Conservation (phyloP, 2,329 filamentous ascomycete species). For the Fusarium incarnatum region DNA sequence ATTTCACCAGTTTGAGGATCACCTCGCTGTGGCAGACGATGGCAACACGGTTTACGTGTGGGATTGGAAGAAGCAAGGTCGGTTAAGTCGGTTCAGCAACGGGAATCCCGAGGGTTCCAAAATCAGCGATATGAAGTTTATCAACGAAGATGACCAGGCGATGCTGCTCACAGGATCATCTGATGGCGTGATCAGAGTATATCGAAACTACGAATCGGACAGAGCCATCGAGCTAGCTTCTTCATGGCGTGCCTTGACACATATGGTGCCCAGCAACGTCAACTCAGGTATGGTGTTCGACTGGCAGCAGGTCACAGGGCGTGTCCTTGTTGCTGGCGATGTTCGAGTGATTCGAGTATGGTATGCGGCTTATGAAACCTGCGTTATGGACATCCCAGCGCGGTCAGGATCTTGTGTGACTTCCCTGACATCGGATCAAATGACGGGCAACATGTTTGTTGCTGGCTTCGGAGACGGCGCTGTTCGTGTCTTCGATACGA, state of each 20-base stretch:
- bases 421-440: slow-evolving; percentile 94
- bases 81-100: slow-evolving; percentile 89
- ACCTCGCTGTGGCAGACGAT: slow-evolving; percentile 93
- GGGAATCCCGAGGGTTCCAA: slow-evolving; percentile 91
- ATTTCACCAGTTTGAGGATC: slow-evolving; percentile 98
- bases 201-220: slow-evolving; percentile 87
- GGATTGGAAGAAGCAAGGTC: slow-evolving; percentile 86
- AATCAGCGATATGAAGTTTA: slow-evolving; percentile 95
- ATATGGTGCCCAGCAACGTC: slow-evolving; percentile 92
- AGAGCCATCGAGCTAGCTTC: slow-evolving; percentile 85
- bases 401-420: slow-evolving; percentile 96
- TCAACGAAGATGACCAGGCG: slow-evolving; percentile 98
- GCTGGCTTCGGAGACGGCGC: slow-evolving; percentile 97
- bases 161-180: slow-evolving; percentile 95
- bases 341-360: slow-evolving; percentile 95
- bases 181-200: slow-evolving; percentile 93
- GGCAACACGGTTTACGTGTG: slow-evolving; percentile 90
- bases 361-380: slow-evolving; percentile 94
- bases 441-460: slow-evolving; percentile 95
- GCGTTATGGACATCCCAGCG: slow-evolving; percentile 92
- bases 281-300: slow-evolving; percentile 97
- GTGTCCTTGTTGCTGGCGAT: slow-evolving; percentile 94
- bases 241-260: slow-evolving; percentile 89
- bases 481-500: slow-evolving; percentile 92
- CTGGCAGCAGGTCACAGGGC: slow-evolving; percentile 98